phyloP scores from a whole-genome alignment of 2,329 filamentous ascomycete species.

The Penicillium sp. region DNA sequence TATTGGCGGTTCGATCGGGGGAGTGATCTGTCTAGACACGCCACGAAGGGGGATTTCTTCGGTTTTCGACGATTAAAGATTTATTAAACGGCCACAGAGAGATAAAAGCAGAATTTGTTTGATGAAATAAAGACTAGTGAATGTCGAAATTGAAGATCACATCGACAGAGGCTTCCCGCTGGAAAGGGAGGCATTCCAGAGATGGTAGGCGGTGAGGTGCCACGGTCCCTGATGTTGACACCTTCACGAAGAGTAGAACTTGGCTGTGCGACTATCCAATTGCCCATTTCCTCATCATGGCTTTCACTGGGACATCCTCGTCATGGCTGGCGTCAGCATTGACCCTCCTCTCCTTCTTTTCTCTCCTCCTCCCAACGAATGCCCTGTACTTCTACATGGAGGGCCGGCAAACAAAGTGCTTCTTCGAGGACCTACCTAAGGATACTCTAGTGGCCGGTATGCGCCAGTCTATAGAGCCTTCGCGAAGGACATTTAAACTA shows the following conservation, averaged over 20 bases:
- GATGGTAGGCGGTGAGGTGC: conserved; percentile 18
- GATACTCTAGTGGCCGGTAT: conserved; percentile 86
- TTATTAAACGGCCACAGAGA: background rate
- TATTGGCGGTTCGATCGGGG: conserved; percentile 33
- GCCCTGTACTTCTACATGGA: conserved; percentile 96
- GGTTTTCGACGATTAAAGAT: background rate
- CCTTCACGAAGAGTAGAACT: conserved; percentile 11
- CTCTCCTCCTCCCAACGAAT: conserved; percentile 55
- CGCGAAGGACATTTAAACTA: background rate
- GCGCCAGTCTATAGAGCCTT: conserved; percentile 19
- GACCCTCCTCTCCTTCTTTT: conserved; percentile 58
- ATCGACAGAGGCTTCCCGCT: conserved; percentile 14
- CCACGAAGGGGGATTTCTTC: background rate
- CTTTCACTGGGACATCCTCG: conserved; percentile 26
- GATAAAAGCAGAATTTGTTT: conserved; percentile 3
- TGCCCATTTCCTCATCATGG: conserved; percentile 25
- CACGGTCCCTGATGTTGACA: conserved; percentile 23
- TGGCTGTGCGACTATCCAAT: conserved; percentile 11
- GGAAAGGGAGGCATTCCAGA: conserved; percentile 20
- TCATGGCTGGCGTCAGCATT: conserved; percentile 41
- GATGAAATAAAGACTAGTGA: conserved; percentile 9
- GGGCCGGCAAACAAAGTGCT: conserved; percentile 76
- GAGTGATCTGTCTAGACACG: background rate
- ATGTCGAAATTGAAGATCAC: conserved; percentile 6
- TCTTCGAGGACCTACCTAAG: conserved; percentile 96